Evolutionary conservation across 1,284 basidiomycete genomes (phyloP), one percentile per base, ranked within the genome.

Genomic region (Cryptococcus neoformans): DNA sequence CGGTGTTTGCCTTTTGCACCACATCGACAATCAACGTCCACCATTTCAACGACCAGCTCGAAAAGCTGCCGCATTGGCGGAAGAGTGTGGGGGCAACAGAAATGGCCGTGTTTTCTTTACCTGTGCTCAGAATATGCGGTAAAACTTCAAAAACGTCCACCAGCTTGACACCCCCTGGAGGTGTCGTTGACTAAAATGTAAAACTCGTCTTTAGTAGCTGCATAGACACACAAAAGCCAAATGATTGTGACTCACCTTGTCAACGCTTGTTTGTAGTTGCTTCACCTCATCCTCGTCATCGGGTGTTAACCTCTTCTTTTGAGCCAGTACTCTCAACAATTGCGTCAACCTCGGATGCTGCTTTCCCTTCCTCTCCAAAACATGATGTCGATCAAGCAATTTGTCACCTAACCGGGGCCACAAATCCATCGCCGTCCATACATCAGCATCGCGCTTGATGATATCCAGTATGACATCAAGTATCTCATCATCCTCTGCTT

Each of bases 371-470:
- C 59, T 59, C 49, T 68, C 63, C 41, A 69, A 59, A 9, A 52
- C 45, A 28, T 69, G 65, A 56, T 71, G 67, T 21, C 69, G 61
- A 39, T 69, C 65, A 55, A 76, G 62, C 34, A 75, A 56, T 4
- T 68, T 72, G 40, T 69, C 62, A 6, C 66, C 64, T 36, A 76
- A 57, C 39, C 65, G 59, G 6, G 54, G 60, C 73, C 73, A 75
- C 8, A 70, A 64, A 56, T 76, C 74, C 54, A 72, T 74, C 1
- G 72, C 67, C 1, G 74, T 76, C 73, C 73, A 76, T 2, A 68
- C 62, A 50, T 75, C 73, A 9, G 69, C 74, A 44, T 72, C 69
- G 10, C 74, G 65, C 48, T 62, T 60, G 12, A 75, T 57, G 12
- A 63, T 67, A 51, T 76, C 73, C 35, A 74, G 58, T 21, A 68